Conservation (phyloP, 2,329 filamentous ascomycete genomes). For the Diplocarpon mali region DNA sequence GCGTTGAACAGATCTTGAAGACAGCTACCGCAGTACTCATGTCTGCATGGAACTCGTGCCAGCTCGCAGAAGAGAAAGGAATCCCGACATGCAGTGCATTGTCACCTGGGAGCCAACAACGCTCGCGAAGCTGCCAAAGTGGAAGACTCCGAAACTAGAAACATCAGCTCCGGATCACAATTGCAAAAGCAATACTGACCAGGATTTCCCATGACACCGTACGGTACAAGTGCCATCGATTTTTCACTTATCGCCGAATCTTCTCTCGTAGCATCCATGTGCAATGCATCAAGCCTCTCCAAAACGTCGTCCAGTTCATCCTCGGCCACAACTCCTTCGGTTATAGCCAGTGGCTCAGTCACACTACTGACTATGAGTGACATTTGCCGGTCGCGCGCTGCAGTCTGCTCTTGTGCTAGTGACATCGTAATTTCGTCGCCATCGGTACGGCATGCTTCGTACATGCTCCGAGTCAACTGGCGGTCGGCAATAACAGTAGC, state of each 20-base stretch:
- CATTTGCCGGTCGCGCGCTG: slow-evolving; percentile 10
- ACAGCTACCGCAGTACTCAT: slow-evolving; percentile 42
- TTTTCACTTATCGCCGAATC: background rate
- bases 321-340: background rate
- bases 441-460: slow-evolving; percentile 17
- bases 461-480: slow-evolving; percentile 18
- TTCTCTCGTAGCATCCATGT: slow-evolving; percentile 3
- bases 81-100: slow-evolving; percentile 14
- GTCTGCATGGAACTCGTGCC: slow-evolving; percentile 29
- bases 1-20: slow-evolving; percentile 34
- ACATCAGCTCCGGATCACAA: background rate
- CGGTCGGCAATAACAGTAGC: slow-evolving; percentile 5
- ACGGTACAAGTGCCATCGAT: background rate
- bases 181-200: background rate
- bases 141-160: slow-evolving; percentile 4
- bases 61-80: slow-evolving; percentile 9
- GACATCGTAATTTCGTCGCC: slow-evolving; percentile 6
- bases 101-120: background rate
- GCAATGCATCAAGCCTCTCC: slow-evolving; percentile 13
- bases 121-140: slow-evolving; percentile 1
- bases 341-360: slow-evolving; percentile 1
- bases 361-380: slow-evolving; percentile 9
- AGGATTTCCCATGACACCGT: background rate
- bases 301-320: slow-evolving; percentile 14
- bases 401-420: slow-evolving; percentile 9